phyloP scores from a whole-genome alignment of 1,284 basidiomycete species.

The Cutaneotrichosporon sp. region DNA sequence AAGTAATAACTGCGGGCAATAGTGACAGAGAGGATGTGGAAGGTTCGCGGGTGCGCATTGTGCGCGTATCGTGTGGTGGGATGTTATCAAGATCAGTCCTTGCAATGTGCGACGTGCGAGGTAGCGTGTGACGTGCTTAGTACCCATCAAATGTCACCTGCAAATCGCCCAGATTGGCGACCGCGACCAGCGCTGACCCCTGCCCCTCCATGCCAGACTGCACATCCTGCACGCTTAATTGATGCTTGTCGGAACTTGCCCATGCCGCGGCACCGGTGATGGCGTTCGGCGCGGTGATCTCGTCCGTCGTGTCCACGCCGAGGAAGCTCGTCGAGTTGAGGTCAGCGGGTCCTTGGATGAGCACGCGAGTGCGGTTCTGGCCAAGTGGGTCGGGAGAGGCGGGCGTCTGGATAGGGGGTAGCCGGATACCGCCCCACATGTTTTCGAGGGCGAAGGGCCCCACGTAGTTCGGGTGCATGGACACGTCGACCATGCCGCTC shows the following conservation, averaged over 20 bases:
- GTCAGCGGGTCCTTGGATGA: conserved; percentile 26
- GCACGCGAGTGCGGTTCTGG: conserved; percentile 18
- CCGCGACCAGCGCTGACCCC: conserved; percentile 28
- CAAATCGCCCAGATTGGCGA: conserved; percentile 39
- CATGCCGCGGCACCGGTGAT: conserved; percentile 34
- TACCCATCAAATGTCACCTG: conserved; percentile 36
- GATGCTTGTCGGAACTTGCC: conserved; percentile 6
- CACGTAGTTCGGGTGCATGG: conserved; percentile 42
- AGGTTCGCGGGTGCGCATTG: too few species aligned
- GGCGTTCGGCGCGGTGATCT: conserved; percentile 14
- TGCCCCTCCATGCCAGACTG: conserved; percentile 17
- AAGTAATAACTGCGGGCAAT: not conserved
- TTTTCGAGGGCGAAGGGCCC: conserved; percentile 41
- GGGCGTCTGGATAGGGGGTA: conserved; percentile 22
- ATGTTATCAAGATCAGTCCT: too few species aligned
- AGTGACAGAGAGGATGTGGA: not conserved
- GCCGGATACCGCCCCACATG: conserved; percentile 34
- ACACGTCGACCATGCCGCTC: conserved; percentile 35
- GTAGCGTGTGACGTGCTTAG: conserved; percentile 2
- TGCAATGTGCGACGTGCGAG: too few species aligned
- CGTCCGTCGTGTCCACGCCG: conserved; percentile 22
- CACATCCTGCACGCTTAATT: conserved; percentile 5
- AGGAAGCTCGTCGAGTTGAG: conserved; percentile 23
- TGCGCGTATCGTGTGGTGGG: too few species aligned
- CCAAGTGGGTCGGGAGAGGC: conserved; percentile 23